Conservation (phyloP, 108 stramenopile genomes). For the Nitzschia inconspicua region DNA sequence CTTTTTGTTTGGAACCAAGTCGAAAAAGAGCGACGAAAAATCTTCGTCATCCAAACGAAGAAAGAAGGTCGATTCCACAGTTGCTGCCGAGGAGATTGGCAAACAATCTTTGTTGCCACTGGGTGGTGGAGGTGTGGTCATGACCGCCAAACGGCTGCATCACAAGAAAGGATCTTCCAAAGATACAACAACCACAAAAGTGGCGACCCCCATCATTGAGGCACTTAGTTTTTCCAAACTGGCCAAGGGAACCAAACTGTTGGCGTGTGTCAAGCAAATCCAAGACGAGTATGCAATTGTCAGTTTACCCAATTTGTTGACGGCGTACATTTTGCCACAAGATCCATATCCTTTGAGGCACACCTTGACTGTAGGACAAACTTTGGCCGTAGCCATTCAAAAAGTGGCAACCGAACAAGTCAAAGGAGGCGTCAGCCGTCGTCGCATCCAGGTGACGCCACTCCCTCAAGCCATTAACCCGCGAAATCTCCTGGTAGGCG, state of each 20-base stretch:
- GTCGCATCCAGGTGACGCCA: constrained; percentile 72
- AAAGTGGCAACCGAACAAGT: constrained; percentile 50
- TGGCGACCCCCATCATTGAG: constrained; percentile 55
- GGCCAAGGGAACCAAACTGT: constrained; percentile 56
- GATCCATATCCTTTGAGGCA: constrained; percentile 1
- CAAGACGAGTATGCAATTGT: constrained; percentile 65
- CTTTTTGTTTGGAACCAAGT: constrained; percentile 32
- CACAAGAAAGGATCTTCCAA: constrained; percentile 5
- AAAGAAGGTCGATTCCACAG: constrained; percentile 9
- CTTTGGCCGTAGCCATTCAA: constrained; percentile 58
- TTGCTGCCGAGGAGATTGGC: not conserved
- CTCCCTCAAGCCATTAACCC: constrained; percentile 56
- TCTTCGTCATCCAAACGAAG: constrained; percentile 3
- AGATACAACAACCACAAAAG: constrained; percentile 3
- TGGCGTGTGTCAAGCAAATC: constrained; percentile 67
- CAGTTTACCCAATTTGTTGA: constrained; percentile 66
- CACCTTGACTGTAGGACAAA: constrained; percentile 44
- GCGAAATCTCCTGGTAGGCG: not conserved
- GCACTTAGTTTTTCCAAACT: constrained; percentile 62
- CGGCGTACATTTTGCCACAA: constrained; percentile 62
- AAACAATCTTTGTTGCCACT: constrained; percentile 53
- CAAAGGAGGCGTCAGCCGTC: constrained; percentile 28
- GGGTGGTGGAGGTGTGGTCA: constrained; percentile 75
- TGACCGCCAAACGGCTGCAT: constrained; percentile 22
- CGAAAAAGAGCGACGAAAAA: constrained; percentile 3